Base-by-base conservation (phyloP, 2,329 filamentous ascomycete genomes). In the Penicillium sp. region DNA sequence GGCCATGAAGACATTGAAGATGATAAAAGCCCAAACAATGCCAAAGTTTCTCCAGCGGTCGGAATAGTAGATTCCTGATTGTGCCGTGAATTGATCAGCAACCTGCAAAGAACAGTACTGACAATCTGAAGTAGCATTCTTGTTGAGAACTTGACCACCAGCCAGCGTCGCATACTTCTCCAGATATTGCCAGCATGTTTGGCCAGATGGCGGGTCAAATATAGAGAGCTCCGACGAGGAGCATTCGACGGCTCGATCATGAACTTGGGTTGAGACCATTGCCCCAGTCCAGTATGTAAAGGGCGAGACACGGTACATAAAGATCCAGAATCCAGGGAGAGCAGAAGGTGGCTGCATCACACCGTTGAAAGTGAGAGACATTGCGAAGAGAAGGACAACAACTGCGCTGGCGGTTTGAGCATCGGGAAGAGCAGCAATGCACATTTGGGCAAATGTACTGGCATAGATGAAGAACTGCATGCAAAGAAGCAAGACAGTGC, bases 381-480 rank as follows among this genome's bases (percentile, higher is more conserved):
- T 91, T 0, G 91, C 85, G 77, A 92, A 92, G 60, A 89, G 75
- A 55, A 92, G 71, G 63, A 90, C 89, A 64, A 87, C 88, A 54
- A 93, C 76, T 71, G 91, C 90, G 52, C 86, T 88, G 54, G 86
- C 90, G 0, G 83, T 87, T 73, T 92, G 88, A 18, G 89, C 88
- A 19, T 84, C 84, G 56, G 90, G 87, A 57, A 92, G 83, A 19
- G 86, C 88, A 1, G 90, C 87, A 66, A 94, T 91, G 63, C 89
- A 79, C 78, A 93, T 86, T 62, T 89, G 84, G 4, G 89, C 87
- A 70, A 96, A 96, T 11, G 91, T 94, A 59, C 84, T 88, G 1
- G 89, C 87, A 74, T 92, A 93, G 55, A 95, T 75, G 59, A 94
- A 80, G 81, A 95, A 95, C 60, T 82, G 77, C 67, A 87, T 81